Percentiles rank a stretch among this genome's conserved stretches.
Conservation (phyloP, 192 early-diverging fungal genomes). For the Coemansia sp. region DNA sequence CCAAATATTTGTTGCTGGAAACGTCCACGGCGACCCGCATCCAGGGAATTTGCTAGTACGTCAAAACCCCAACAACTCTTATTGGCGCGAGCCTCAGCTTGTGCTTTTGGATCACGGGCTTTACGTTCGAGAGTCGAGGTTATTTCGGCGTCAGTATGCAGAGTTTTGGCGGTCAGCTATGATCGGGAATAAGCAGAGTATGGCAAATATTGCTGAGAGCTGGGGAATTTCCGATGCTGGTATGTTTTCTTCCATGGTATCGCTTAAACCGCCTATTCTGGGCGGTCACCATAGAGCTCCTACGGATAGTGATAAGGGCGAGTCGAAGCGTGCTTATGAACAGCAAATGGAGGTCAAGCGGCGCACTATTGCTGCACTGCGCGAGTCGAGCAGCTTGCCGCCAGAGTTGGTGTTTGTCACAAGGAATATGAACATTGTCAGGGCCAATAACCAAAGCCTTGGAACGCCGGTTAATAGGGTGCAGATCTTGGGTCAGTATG, state of each 20-base stretch:
- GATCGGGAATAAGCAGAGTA: conserved; percentile 66
- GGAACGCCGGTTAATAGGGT: conserved; percentile 90
- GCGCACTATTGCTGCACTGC: conserved; percentile 71
- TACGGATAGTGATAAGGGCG: neutral
- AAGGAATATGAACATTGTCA: conserved; percentile 85
- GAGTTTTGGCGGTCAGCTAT: conserved; percentile 86
- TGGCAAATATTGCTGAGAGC: conserved; percentile 64
- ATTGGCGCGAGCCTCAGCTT: conserved; percentile 60
- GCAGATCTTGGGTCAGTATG: conserved; percentile 83
- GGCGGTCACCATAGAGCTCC: neutral
- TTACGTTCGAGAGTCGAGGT: conserved; percentile 74
- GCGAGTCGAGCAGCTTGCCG: conserved; percentile 72
- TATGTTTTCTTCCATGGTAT: conserved; percentile 53
- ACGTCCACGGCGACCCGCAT: conserved; percentile 90
- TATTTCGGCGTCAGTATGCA: conserved; percentile 80
- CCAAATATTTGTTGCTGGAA: conserved; percentile 86
- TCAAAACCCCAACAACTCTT: conserved; percentile 59
- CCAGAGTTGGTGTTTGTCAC: conserved; percentile 90
- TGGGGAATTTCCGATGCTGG: conserved; percentile 68
- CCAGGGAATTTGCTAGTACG: conserved; percentile 85
- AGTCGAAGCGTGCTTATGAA: conserved; percentile 64
- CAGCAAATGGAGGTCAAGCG: conserved; percentile 79
- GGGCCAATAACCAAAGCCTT: conserved; percentile 83
- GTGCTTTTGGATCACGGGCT: conserved; percentile 93
- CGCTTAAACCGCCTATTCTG: conserved; percentile 38